Base-by-base conservation (phyloP, 2,329 filamentous ascomycete genomes). In the Diplocarpon mali region DNA sequence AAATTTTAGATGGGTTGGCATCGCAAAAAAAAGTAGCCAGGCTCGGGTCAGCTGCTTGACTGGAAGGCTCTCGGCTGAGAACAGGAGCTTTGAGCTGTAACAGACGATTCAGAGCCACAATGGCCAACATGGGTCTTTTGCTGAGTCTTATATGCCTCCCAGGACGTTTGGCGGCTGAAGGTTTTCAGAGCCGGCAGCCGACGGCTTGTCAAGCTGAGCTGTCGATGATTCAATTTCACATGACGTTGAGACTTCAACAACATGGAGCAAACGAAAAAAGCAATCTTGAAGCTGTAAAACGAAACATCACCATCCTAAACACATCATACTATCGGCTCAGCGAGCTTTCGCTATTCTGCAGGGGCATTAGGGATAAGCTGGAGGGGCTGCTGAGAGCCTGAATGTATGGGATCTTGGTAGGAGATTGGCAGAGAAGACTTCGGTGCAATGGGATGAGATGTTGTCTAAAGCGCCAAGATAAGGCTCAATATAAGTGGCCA, bases 151-250 rank as follows among this genome's bases (percentile, higher is more conserved):
- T 47, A 45, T 43, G 46, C 15, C 43, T 46, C 30, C 35, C 40
- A 13, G 30, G 11, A 37, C 24, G 52, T 50, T 56, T 53, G 51
- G 35, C 43, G 45, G 45, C 35, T 35, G 17, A 35, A n/a, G 24
- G 24, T 11, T 43, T 16, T 29, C 35, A 35, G 15, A 29, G 24
- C 35, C 24, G 16, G 15, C 13, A 35, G 5, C 10, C 10, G 5
- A 34, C 17, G 42, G 47, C 44, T 56, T 55, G 53, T 42, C 45
- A 49, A 49, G 37, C 45, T 52, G 37, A 20, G 43, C 35, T 54
- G 47, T 51, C 40, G 11, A 34, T 51, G 44, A 53, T 50, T 52
- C 34, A 42, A 48, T 48, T 20, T 20, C 32, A 51, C 39, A 43
- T 40, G 29, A 28, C 30, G 12, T 14, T 42, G 20, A 37, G 12